A percentile compares a stretch with the other conserved stretches of the same genome.
phyloP scores from a whole-genome alignment of 371 early-diverging fungal genomes.

The Mortierella sp. region DNA sequence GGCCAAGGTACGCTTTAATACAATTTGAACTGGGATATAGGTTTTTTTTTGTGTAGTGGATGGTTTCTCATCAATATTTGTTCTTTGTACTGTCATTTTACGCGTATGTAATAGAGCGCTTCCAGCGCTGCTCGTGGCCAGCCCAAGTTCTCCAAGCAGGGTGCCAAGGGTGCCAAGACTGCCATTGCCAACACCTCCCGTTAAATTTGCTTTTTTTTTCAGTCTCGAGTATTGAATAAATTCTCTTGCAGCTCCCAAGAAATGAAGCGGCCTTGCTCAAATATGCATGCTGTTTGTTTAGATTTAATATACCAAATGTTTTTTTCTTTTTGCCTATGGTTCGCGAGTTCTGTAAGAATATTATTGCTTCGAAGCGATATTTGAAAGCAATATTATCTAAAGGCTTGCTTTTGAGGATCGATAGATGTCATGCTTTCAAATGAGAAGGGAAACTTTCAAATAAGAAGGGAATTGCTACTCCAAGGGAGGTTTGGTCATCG shows the following conservation, averaged over 20 bases:
- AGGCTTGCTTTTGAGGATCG: too few species aligned
- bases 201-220: slow-evolving; percentile 65
- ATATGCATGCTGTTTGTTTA: not conserved
- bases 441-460: too few species aligned
- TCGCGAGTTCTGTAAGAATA: too few species aligned
- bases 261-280: not conserved
- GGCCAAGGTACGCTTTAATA: slow-evolving; percentile 54
- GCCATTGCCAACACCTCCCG: slow-evolving; percentile 92
- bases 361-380: too few species aligned
- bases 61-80: too few species aligned
- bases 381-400: too few species aligned
- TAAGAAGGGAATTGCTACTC: too few species aligned
- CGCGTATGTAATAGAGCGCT: slow-evolving; percentile 45
- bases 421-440: too few species aligned
- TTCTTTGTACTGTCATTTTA: not conserved
- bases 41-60: too few species aligned
- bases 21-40: too few species aligned
- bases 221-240: slow-evolving; percentile 50
- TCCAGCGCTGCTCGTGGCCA: slow-evolving; percentile 58
- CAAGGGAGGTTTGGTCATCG: too few species aligned
- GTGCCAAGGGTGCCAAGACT: slow-evolving; percentile 86
- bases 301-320: not conserved
- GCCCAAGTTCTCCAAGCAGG: slow-evolving; percentile 89
- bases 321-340: too few species aligned
- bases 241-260: slow-evolving; percentile 9